A percentile compares a stretch with the other conserved stretches of the same genome.
Evolutionary conservation across 2,329 filamentous ascomycete species (phyloP).

Genomic region (Cladophialophora carrionii): DNA sequence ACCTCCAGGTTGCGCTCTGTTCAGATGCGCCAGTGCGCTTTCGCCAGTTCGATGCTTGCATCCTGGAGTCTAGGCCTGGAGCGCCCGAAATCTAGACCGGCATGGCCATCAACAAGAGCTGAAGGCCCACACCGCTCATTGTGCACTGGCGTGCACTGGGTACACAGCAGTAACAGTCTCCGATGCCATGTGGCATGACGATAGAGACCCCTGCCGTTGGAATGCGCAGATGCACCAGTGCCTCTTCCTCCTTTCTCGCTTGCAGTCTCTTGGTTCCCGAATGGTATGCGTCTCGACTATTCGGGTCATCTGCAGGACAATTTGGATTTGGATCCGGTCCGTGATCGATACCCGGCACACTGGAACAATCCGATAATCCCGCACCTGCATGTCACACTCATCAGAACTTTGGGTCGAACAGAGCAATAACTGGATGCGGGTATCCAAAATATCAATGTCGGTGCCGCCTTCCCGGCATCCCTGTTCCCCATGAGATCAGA

Average conservation of each 20-base stretch:
- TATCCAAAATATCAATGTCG: not conserved
- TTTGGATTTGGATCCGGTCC: not conserved
- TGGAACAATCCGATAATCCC: not conserved
- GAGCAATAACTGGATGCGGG: not conserved
- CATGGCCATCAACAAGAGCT: not conserved
- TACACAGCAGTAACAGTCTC: not conserved
- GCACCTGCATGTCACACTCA: not conserved
- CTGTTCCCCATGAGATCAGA: not conserved
- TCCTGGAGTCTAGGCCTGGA: not conserved
- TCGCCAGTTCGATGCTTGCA: not conserved
- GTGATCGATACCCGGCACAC: not conserved
- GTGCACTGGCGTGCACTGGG: not conserved
- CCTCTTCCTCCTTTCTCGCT: not conserved
- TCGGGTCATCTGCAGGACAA: not conserved
- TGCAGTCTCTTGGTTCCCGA: not conserved
- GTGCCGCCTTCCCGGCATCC: not conserved
- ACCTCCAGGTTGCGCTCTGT: not conserved
- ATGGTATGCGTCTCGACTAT: not conserved
- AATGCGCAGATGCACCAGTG: not conserved
- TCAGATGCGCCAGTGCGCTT: not conserved
- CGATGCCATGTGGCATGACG: constrained; percentile 4
- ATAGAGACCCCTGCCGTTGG: not conserved
- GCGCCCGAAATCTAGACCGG: not conserved
- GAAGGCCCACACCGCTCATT: not conserved
- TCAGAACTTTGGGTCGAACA: not conserved